Evolutionary conservation across 1,284 basidiomycete species (phyloP).

Genomic region (Trametes polyzona): DNA sequence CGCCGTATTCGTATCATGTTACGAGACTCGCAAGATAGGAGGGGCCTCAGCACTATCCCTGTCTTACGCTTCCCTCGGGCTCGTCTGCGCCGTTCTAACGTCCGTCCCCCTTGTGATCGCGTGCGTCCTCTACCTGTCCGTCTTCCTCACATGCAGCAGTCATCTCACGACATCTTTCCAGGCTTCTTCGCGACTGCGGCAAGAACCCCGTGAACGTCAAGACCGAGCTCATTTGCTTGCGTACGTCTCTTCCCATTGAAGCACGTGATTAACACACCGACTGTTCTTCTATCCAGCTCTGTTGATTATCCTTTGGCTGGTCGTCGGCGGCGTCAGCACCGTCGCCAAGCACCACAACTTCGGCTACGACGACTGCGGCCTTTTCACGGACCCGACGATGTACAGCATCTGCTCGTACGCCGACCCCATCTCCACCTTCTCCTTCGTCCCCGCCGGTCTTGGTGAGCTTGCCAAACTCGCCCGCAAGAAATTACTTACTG

Average conservation of each 20-base stretch:
- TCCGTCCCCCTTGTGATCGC: neutral
- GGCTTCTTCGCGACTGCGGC: neutral
- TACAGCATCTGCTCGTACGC: slow-evolving; percentile 55
- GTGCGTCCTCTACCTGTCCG: neutral
- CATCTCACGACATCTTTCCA: no score
- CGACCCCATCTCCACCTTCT: neutral
- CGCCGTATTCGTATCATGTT: neutral
- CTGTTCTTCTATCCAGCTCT: neutral
- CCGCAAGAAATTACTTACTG: neutral
- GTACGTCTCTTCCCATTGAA: neutral
- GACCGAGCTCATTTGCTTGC: neutral
- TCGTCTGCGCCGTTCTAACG: neutral
- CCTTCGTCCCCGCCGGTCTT: neutral
- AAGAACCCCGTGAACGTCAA: neutral
- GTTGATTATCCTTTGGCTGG: neutral
- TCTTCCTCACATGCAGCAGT: neutral
- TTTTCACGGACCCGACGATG: slow-evolving; percentile 43
- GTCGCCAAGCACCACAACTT: neutral
- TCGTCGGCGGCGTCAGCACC: neutral
- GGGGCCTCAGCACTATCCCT: neutral
- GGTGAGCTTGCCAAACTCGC: neutral
- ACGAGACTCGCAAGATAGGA: neutral
- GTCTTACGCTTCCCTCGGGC: neutral
- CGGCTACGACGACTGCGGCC: neutral
- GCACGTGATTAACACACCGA: neutral